Conservation (phyloP, 2,329 filamentous ascomycete genomes). For the Ceratocystiopsis brevicomis region DNA sequence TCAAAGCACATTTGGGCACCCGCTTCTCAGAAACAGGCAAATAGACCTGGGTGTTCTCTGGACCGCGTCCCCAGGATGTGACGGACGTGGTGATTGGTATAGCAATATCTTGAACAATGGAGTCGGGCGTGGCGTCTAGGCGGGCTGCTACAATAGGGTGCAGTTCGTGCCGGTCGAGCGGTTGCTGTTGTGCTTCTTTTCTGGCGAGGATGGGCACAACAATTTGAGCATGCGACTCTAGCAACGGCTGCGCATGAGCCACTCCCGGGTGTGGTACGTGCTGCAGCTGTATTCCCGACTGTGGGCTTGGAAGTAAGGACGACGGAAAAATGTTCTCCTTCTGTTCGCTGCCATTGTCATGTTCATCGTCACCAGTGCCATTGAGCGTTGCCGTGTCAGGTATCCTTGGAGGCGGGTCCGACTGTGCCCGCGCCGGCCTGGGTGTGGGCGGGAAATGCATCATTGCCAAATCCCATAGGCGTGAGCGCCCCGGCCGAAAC, state of each 20-base stretch:
- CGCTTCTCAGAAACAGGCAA: conserved; percentile 42
- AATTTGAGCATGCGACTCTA: conserved; percentile 1
- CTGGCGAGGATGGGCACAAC: conserved; percentile 5
- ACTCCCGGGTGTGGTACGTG: too few species aligned
- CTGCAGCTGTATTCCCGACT: too few species aligned
- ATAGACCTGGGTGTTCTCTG: conserved; percentile 49
- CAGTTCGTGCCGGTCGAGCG: too few species aligned
- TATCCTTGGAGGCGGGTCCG: conserved; percentile 2
- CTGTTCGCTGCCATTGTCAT: not conserved
- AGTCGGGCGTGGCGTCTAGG: conserved; percentile 46
- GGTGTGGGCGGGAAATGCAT: conserved; percentile 32
- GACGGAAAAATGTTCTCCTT: conserved; percentile 7
- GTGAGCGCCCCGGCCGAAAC: conserved; percentile 32
- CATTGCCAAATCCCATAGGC: conserved; percentile 38
- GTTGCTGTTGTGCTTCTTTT: not conserved
- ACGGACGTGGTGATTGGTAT: conserved; percentile 48
- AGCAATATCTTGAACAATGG: conserved; percentile 41
- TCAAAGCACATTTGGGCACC: conserved; percentile 67
- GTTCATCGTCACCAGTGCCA: conserved; percentile 2
- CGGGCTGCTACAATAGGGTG: conserved; percentile 10
- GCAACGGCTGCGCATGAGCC: too few species aligned
- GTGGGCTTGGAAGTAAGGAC: not conserved
- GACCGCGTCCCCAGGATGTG: conserved; percentile 60
- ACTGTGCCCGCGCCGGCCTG: not conserved
- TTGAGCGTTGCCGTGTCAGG: conserved; percentile 1